Conservation (phyloP, 805 yeast genomes). For the Candida vaughaniae region DNA sequence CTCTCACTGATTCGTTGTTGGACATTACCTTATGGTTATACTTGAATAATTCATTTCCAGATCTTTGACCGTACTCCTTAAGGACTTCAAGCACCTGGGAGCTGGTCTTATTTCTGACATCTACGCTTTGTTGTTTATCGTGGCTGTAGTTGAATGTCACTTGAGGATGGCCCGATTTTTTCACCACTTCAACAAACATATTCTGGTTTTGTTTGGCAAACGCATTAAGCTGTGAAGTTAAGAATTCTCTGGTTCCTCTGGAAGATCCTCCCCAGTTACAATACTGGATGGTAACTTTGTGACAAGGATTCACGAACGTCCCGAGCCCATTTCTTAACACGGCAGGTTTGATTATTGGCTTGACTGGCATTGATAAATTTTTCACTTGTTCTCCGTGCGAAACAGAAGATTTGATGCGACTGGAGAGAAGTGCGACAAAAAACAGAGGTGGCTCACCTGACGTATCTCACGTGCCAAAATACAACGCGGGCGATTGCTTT, state of each 20-base stretch:
- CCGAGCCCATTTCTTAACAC: slow-evolving; percentile 75
- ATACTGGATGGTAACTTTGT: slow-evolving; percentile 69
- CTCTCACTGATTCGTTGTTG: slow-evolving; percentile 81
- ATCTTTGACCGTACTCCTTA: slow-evolving; percentile 59
- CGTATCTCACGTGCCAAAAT: no score
- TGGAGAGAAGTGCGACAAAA: neutral
- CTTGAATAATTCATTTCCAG: slow-evolving; percentile 66
- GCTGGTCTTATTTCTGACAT: slow-evolving; percentile 70
- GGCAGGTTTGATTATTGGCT: slow-evolving; percentile 58
- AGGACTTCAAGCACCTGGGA: slow-evolving; percentile 65
- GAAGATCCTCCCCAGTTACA: slow-evolving; percentile 98
- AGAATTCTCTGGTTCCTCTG: slow-evolving; percentile 71
- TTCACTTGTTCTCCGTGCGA: slow-evolving; percentile 6
- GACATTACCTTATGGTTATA: slow-evolving; percentile 75
- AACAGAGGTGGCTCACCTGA: neutral
- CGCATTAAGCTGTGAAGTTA: slow-evolving; percentile 51
- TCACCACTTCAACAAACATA: slow-evolving; percentile 68
- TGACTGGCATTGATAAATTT: slow-evolving; percentile 49
- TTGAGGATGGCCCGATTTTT: slow-evolving; percentile 83
- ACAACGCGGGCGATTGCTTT: neutral
- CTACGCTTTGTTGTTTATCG: slow-evolving; percentile 45
- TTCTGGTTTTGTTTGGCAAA: slow-evolving; percentile 63
- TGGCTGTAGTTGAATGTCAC: slow-evolving; percentile 37
- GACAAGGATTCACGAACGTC: slow-evolving; percentile 72
- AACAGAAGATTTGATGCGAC: no score